Base-by-base conservation (phyloP, 495 filamentous ascomycete genomes). In the Podospora australis region DNA sequence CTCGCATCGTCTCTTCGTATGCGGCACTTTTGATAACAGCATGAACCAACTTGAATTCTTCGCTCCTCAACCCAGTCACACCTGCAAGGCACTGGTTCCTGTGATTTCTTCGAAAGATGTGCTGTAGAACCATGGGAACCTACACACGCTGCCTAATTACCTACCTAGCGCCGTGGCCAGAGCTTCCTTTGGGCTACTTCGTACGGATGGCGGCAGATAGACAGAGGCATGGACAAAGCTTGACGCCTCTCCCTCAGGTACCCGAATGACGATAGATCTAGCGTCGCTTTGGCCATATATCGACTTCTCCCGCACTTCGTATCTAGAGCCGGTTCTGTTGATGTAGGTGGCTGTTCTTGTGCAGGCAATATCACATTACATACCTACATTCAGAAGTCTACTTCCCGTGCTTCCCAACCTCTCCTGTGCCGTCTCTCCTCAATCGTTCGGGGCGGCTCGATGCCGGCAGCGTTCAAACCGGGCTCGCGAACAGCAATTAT, bases 381-480 rank as follows among this genome's bases (percentile, higher is more conserved):
- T 10, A 2, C 11, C 13, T 19, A 22, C 39, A 41, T 7, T 17
- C 21, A 40, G 17, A 16, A 40, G 17, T 20, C 38, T n/a, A n/a
- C 28, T 14, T 22, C 29, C 23, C 10, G 29, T 39, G 36, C 38
- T 39, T 24, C 30, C 35, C 43, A 38, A 25, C 24, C 16, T 48
- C 32, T 34, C 29, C 46, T 35, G 51, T 49, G 32, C 46, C 32
- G 44, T 34, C 30, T 28, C 39, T 17, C 28, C 16, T 38, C 19
- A 8, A 23, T 47, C 28, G 6, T 14, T 26, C 25, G n/a, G 34
- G 32, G 39, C 40, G 20, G 40, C 21, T 22, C 16, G 23, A 34
- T 49, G 51, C 46, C 39, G 51, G 45, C 38, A 26, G 48, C 43
- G 26, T 39, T 46, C 24, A 25, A 46, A 44, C 48, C 38, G 25